Conservation (phyloP, 768 basidiomycete species). For the Agaricus sinodeliciosus region DNA sequence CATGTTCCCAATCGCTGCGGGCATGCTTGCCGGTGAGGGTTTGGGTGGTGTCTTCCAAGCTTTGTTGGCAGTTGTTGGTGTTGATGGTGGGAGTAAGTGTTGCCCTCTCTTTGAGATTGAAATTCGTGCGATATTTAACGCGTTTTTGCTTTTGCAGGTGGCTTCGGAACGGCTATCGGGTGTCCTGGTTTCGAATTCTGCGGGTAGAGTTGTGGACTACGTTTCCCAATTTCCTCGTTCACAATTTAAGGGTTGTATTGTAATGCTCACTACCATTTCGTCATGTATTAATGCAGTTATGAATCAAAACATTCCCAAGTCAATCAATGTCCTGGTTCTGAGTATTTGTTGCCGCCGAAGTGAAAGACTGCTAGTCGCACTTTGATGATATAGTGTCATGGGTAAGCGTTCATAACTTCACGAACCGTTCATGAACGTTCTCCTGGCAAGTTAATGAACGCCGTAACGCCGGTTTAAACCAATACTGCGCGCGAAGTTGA, state of each 20-base stretch:
- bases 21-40: slow-evolving; percentile 53
- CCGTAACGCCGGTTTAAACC: too few species aligned
- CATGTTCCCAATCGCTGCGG: slow-evolving; percentile 50
- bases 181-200: slow-evolving; percentile 49
- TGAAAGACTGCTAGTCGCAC: too few species aligned
- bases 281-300: slow-evolving; percentile 1
- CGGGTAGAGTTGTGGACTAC: slow-evolving; percentile 24
- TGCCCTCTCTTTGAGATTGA: neutral
- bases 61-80: slow-evolving; percentile 43
- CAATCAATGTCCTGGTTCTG: too few species aligned
- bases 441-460: too few species aligned
- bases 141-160: slow-evolving; percentile 15
- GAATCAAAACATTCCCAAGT: neutral
- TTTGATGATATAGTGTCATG: too few species aligned
- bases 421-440: too few species aligned
- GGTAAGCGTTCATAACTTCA: too few species aligned
- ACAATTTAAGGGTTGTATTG: neutral
- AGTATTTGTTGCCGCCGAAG: too few species aligned
- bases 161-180: slow-evolving; percentile 44
- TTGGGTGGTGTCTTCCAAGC: slow-evolving; percentile 56
- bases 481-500: too few species aligned
- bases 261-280: neutral
- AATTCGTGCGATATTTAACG: neutral
- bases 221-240: neutral
- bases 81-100: slow-evolving; percentile 40